Base-by-base conservation (phyloP, 1,284 basidiomycete genomes). In the Farysia itapuensis region DNA sequence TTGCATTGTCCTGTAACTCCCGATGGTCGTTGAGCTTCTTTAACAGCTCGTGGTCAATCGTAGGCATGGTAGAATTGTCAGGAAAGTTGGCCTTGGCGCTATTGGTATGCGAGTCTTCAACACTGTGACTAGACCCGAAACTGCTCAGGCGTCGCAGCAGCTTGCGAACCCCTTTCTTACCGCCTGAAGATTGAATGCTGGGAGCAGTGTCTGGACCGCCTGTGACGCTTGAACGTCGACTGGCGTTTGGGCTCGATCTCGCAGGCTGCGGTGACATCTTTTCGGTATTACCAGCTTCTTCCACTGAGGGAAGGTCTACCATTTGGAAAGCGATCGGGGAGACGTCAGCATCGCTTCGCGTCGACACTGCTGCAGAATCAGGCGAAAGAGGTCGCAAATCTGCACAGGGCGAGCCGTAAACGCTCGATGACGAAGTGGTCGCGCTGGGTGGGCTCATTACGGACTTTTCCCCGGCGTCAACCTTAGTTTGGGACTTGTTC, bases 91-190 rank as follows among this genome's bases (percentile, higher is more conserved):
- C 35, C 38, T 63, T 63, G 30, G 49, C 39, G 21, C 35, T 44
- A n/a, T 42, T 52, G 21, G n/a, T 21, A 24, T 43, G 26, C 9
- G 19, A 11, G 6, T 26, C 9, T 6, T 43, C 40, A 29, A 35
- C 45, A 18, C 9, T 20, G 26, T 43, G 33, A 32, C 36, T 52
- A 29, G 36, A 39, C 25, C 47, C 43, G 16, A 63, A 63, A 35
- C 59, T 63, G 53, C 59, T 57, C 28, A 63, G 59, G 14, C 59
- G 59, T 16, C 59, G 59, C 32, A 63, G 29, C 1, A 63, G 25
- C 1, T 36, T 46, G 4, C 51, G 39, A 7, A 56, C 40, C 2
- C 51, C 24, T 35, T 51, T 57, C 35, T 46, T 57, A 20, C 30
- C 22, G 5, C 32, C 21, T 3, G 40, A 14, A 9, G 31, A 16